Evolutionary conservation across 306 rosid species (phyloP).

Genomic region (Elaeagnus macrophylla): DNA sequence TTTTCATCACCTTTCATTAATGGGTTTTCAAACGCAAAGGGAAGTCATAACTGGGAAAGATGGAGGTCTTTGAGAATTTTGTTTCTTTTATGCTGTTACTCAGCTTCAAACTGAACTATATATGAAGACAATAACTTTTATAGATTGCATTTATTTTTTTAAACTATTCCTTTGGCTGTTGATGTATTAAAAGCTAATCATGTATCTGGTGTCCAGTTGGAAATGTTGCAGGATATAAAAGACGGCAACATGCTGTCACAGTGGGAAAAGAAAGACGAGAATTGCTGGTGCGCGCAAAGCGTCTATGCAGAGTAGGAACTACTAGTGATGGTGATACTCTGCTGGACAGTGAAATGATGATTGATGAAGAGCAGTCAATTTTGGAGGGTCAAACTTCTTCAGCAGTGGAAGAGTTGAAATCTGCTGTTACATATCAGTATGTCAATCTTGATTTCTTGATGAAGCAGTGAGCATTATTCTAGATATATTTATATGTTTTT

Average conservation of each 20-base stretch:
- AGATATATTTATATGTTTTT: background rate
- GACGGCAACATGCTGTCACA: constrained; percentile 63
- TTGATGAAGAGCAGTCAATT: constrained; percentile 64
- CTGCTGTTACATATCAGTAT: constrained; percentile 61
- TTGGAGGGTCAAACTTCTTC: constrained; percentile 72
- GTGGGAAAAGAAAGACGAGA: constrained; percentile 82
- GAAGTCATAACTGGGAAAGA: no score
- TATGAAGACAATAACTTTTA: background rate
- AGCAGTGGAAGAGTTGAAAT: constrained; percentile 68
- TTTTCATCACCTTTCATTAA: no score
- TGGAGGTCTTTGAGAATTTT: no score
- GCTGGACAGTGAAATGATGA: constrained; percentile 50
- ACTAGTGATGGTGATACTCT: constrained; percentile 26
- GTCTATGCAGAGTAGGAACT: constrained; percentile 64
- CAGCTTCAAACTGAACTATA: background rate
- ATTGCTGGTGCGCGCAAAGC: constrained; percentile 68
- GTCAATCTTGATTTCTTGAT: constrained; percentile 18
- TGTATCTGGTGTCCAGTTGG: constrained; percentile 45
- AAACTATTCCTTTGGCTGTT: background rate
- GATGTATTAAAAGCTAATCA: constrained; percentile 15
- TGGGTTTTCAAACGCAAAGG: no score
- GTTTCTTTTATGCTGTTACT: no score
- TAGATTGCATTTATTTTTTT: background rate
- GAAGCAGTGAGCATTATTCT: background rate
- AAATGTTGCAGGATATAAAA: constrained; percentile 53